Evolutionary conservation across 2,329 filamentous ascomycete genomes (phyloP).

Genomic region (Dryadomyces quercivorus): DNA sequence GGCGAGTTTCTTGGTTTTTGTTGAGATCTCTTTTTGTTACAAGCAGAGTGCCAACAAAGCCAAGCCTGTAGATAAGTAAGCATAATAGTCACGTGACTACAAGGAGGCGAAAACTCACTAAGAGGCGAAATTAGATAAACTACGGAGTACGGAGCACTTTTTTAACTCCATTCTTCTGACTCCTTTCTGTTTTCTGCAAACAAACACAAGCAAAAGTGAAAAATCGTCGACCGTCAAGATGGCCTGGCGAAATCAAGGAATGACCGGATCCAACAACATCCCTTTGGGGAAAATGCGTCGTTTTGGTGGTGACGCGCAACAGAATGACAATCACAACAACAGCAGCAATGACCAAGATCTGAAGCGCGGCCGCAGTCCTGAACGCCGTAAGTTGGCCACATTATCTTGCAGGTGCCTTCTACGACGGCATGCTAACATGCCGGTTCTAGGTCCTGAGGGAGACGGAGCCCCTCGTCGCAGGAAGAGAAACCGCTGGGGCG

Average conservation of each 20-base stretch:
- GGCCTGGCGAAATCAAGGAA: conserved; percentile 65
- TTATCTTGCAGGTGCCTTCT: background rate
- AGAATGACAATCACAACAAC: conserved; percentile 14
- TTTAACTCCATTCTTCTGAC: background rate
- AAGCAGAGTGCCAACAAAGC: too few relatives aligned
- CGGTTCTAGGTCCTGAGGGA: conserved; percentile 30
- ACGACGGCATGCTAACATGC: background rate
- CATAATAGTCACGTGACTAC: background rate
- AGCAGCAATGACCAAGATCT: conserved; percentile 31
- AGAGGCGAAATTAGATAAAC: too few relatives aligned
- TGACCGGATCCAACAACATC: conserved; percentile 97
- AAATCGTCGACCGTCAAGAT: conserved; percentile 23
- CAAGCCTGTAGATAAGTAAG: too few relatives aligned
- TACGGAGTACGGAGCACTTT: background rate
- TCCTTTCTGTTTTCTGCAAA: background rate
- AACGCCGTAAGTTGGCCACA: conserved; percentile 47
- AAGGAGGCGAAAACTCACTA: background rate
- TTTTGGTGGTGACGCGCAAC: conserved; percentile 48
- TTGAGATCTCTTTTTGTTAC: too few relatives aligned
- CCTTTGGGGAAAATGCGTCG: conserved; percentile 76
- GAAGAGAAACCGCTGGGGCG: conserved; percentile 98
- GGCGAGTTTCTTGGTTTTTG: too few relatives aligned
- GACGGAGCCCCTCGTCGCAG: conserved; percentile 84
- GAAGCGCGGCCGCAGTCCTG: conserved; percentile 89
- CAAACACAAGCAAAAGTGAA: background rate